These are phyloP conservation scores for Saturnispora galanensis DNA, from an alignment of 805 yeast genomes.

Conservation along the genomic window DNA sequence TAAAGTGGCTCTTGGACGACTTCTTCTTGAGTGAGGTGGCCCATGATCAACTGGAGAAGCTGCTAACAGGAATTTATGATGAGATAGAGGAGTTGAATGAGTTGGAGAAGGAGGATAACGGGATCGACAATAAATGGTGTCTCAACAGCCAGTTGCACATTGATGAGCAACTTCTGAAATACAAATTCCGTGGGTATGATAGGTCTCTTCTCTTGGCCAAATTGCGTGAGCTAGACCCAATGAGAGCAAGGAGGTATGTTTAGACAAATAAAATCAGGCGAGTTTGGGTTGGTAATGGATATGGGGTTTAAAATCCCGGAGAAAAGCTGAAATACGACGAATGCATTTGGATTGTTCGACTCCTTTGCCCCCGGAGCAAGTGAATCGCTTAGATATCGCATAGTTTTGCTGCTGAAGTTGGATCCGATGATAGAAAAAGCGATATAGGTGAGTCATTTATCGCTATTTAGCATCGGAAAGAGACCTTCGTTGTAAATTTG, in stretches of 20 bases:
- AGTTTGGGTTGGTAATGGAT: too few species aligned
- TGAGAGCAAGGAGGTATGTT: slow-evolving; percentile 49
- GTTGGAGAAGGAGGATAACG: slow-evolving; percentile 62
- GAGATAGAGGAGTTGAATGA: slow-evolving; percentile 54
- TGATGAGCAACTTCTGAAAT: slow-evolving; percentile 28
- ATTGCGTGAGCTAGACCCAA: slow-evolving; percentile 50
- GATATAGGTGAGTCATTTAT: too few species aligned
- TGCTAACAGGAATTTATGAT: slow-evolving; percentile 37
- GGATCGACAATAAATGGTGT: slow-evolving; percentile 65
- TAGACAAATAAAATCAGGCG: too few species aligned
- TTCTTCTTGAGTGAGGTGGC: slow-evolving; percentile 28
- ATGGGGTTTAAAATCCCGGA: too few species aligned
- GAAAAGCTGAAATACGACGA: too few species aligned
- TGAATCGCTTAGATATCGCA: too few species aligned
- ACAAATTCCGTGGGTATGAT: slow-evolving; percentile 7
- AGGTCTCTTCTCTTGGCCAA: slow-evolving; percentile 26
- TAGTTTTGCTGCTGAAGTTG: too few species aligned
- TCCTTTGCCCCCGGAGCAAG: too few species aligned
- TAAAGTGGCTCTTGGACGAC: slow-evolving; percentile 63
- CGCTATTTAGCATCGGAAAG: too few species aligned
- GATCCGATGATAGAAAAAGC: too few species aligned
- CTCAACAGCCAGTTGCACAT: slow-evolving; percentile 44
- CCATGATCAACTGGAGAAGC: slow-evolving; percentile 23
- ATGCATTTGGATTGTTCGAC: too few species aligned
- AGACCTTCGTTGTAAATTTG: too few species aligned